Base-by-base conservation (phyloP, 192 early-diverging fungal genomes). In the Podila epigama region DNA sequence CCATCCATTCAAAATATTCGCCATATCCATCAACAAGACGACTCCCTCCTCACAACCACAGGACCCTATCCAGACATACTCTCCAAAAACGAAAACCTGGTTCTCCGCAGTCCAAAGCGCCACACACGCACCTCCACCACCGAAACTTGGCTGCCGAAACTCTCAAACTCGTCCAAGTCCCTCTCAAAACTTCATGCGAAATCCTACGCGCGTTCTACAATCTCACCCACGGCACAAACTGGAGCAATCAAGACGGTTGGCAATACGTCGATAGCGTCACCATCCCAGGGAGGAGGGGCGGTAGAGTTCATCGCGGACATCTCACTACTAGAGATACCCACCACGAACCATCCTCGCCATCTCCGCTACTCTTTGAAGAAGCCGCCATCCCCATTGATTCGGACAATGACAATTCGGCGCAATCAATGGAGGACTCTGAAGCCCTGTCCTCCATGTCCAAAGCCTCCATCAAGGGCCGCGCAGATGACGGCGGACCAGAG, bases 241-340 rank as follows among this genome's bases (percentile, higher is more conserved):
- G 70, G 63, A 73, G 51, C n/a, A 65, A 66, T 34, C 63, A 73
- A 35, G 70, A 73, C 35, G 70, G 70, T 55, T 73, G 70, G 70
- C 63, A 73, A 28, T 75, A 55, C 40, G 64, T 75, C 4, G 64
- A 75, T 31, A 75, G 64, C 25, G 40, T 66, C 8, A 41, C 40
- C 3, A 55, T 66, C 37, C 48, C 56, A 4, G n/a, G 20, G n/a
- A n/a, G n/a, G n/a, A n/a, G n/a, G n/a, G n/a, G n/a, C n/a, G n/a
- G n/a, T n/a, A n/a, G n/a, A n/a, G n/a, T n/a, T n/a, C n/a, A n/a
- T n/a, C n/a, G n/a, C n/a, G n/a, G n/a, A n/a, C n/a, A n/a, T n/a
- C n/a, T n/a, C n/a, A n/a, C n/a, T n/a, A n/a, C n/a, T n/a, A n/a
- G n/a, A n/a, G n/a, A n/a, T n/a, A n/a, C n/a, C n/a, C n/a, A n/a